phyloP scores from a whole-genome alignment of 768 basidiomycete species.

The Tylopilus sp. region DNA sequence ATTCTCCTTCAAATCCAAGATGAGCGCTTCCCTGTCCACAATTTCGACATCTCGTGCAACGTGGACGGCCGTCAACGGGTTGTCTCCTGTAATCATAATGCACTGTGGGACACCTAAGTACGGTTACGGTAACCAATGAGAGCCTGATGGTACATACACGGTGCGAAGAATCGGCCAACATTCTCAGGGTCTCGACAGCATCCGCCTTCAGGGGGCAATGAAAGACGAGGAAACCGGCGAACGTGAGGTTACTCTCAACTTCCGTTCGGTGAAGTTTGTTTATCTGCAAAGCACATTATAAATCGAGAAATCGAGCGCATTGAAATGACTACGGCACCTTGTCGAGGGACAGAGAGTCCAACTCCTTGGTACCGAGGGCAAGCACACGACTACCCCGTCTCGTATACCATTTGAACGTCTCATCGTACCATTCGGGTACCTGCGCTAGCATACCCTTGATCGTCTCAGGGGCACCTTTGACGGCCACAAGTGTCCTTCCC shows the following conservation, averaged over 20 bases:
- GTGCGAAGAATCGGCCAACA: conserved; percentile 95
- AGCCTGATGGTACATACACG: conserved; percentile 55
- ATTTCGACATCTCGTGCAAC: conserved; percentile 97
- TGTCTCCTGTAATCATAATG: conserved; percentile 99
- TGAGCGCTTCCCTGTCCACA: conserved; percentile 90
- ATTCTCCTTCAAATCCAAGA: conserved; percentile 86
- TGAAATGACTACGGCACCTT: conserved; percentile 49
- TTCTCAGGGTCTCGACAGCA: conserved; percentile 85
- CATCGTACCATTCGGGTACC: conserved; percentile 82
- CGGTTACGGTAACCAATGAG: neutral
- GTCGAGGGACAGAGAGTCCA: conserved; percentile 65
- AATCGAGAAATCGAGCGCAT: neutral
- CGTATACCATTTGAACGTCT: conserved; percentile 93
- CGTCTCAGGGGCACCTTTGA: conserved; percentile 98
- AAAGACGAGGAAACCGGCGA: conserved; percentile 98
- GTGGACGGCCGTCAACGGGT: conserved; percentile 94
- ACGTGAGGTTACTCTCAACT: conserved; percentile 74
- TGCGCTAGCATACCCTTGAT: conserved; percentile 79
- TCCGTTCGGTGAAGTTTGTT: conserved; percentile 81
- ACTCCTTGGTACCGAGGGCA: conserved; percentile 85
- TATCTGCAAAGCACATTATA: conserved; percentile 49
- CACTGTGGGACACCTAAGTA: conserved; percentile 50
- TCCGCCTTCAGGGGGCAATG: conserved; percentile 96
- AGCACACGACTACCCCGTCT: conserved; percentile 91
- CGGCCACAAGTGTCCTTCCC: conserved; percentile 61